Evolutionary conservation across 2,329 filamentous ascomycete genomes (phyloP).

Genomic region (Diaporthe citri): DNA sequence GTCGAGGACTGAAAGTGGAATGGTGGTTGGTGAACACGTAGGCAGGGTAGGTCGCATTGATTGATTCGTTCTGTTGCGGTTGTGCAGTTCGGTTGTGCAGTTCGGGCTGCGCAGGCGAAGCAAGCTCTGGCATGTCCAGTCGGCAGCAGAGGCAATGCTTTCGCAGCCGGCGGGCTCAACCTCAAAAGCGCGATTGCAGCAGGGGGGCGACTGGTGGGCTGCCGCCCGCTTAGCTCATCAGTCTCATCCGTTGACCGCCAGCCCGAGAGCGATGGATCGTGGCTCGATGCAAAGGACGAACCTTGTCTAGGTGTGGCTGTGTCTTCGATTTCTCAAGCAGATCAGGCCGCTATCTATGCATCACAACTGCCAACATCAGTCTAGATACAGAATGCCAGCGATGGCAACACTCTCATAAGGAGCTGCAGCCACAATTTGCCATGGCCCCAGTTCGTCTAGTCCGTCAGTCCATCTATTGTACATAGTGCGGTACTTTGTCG

Average conservation of each 20-base stretch:
- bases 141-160: background rate
- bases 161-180: too few species aligned
- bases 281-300: background rate
- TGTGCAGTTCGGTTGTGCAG: too few species aligned
- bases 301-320: constrained; percentile 11
- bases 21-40: background rate
- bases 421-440: constrained; percentile 18
- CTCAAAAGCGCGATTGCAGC: too few species aligned
- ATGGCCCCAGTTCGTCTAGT: background rate
- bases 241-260: background rate
- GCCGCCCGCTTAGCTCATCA: constrained; percentile 21
- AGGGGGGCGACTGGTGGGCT: background rate
- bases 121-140: background rate
- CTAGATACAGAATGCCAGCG: background rate
- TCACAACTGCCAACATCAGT: background rate
- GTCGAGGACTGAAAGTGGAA: background rate
- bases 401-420: background rate
- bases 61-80: background rate
- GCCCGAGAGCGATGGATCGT: background rate
- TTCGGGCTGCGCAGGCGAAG: background rate
- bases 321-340: background rate
- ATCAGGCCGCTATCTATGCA: background rate
- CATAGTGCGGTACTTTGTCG: background rate
- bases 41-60: constrained; percentile 6
- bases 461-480: background rate